phyloP scores from a whole-genome alignment of 257 asterid species.

The Cynanchum wilfordii region DNA sequence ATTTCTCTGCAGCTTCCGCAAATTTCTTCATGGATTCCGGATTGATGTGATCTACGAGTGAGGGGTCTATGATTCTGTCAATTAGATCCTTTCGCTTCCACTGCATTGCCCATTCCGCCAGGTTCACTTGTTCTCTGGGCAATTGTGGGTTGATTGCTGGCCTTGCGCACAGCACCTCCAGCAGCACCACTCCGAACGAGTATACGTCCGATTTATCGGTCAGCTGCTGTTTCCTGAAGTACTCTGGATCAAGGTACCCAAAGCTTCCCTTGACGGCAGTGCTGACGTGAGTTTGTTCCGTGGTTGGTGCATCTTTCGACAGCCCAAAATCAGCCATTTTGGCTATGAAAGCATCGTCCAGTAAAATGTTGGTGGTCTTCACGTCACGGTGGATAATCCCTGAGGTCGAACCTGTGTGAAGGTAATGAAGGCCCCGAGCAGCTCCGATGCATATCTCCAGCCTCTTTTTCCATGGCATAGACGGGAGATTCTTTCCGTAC shows the following conservation, averaged over 20 bases:
- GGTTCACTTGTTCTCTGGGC: conserved; percentile 87
- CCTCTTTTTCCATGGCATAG: conserved; percentile 72
- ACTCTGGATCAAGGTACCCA: conserved; percentile 87
- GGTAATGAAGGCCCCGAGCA: conserved; percentile 89
- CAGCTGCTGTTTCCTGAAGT: conserved; percentile 79
- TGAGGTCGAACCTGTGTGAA: conserved; percentile 81
- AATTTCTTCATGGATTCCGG: conserved; percentile 73
- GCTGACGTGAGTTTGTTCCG: conserved; percentile 70
- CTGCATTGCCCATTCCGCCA: conserved; percentile 96
- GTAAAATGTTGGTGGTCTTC: conserved; percentile 72
- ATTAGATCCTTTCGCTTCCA: conserved; percentile 80
- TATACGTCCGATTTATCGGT: conserved; percentile 88
- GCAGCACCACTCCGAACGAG: conserved; percentile 75
- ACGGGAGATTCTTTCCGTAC: conserved; percentile 42
- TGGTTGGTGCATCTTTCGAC: conserved; percentile 63
- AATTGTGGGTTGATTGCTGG: conserved; percentile 72
- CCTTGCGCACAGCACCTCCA: conserved; percentile 75
- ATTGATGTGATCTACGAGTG: conserved; percentile 51
- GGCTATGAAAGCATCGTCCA: conserved; percentile 66
- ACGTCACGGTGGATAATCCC: conserved; percentile 94
- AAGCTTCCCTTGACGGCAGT: conserved; percentile 97
- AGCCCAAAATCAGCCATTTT: conserved; percentile 96
- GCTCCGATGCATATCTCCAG: conserved; percentile 82
- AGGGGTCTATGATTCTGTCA: conserved; percentile 77
- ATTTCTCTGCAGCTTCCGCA: conserved; percentile 85